These are phyloP conservation scores for Beta macrorhiza DNA, from an alignment of 179 eudicot genomes.

Conservation along the genomic window DNA sequence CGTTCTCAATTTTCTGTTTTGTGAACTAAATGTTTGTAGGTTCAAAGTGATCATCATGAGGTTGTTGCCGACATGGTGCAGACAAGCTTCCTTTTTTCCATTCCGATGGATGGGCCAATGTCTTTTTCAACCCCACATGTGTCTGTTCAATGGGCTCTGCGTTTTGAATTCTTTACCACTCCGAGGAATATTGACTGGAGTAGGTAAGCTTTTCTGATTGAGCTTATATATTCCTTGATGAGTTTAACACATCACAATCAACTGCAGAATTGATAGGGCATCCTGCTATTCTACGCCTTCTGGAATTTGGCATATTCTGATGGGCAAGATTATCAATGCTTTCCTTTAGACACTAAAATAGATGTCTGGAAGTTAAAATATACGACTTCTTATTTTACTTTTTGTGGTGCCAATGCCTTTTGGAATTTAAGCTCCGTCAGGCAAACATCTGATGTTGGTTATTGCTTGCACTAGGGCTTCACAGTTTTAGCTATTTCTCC, in stretches of 20 bases:
- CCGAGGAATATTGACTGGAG: slow-evolving; percentile 80
- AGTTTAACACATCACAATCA: background rate
- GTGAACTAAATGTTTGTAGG: slow-evolving; percentile 37
- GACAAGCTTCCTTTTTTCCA: slow-evolving; percentile 86
- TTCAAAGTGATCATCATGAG: slow-evolving; percentile 80
- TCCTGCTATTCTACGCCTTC: background rate
- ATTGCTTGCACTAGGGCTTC: no score
- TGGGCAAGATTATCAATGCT: background rate
- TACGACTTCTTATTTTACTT: background rate
- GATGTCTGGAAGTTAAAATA: background rate
- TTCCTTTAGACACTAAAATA: background rate
- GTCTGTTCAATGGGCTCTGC: slow-evolving; percentile 82
- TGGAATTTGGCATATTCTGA: background rate
- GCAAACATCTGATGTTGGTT: no score
- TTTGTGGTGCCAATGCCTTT: no score
- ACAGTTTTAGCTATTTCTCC: no score
- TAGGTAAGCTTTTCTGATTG: slow-evolving; percentile 45
- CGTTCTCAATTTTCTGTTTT: background rate
- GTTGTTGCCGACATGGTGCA: slow-evolving; percentile 88
- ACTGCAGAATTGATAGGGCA: background rate
- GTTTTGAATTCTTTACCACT: slow-evolving; percentile 84
- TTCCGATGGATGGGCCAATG: slow-evolving; percentile 96
- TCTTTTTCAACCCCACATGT: slow-evolving; percentile 77
- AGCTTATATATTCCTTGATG: background rate
- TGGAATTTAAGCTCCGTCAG: no score